Conservation (phyloP, 352 stramenopile genomes). For the Aphanomyces cochlioides region DNA sequence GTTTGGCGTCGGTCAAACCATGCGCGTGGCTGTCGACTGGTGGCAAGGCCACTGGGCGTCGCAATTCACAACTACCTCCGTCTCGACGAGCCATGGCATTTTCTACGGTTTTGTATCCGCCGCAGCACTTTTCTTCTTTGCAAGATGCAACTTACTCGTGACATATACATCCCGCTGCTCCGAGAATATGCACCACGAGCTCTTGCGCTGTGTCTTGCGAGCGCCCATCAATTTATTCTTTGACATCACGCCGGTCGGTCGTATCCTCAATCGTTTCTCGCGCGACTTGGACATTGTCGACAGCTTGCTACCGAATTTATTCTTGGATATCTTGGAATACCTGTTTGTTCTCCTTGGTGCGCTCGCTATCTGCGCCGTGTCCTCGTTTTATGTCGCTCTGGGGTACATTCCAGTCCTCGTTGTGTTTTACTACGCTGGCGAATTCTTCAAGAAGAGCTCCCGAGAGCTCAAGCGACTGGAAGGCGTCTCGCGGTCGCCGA, state of each 20-base stretch:
- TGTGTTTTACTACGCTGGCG: too few relatives aligned
- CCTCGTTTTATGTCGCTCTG: too few relatives aligned
- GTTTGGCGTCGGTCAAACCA: background rate
- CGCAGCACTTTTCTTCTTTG: too few relatives aligned
- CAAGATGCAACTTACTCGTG: too few relatives aligned
- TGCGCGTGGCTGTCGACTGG: slow-evolving; percentile 6
- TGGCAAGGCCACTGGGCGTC: background rate
- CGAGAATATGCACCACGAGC: background rate
- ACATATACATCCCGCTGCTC: too few relatives aligned
- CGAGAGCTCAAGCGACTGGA: slow-evolving; percentile 83
- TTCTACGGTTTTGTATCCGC: too few relatives aligned
- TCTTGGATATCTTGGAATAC: slow-evolving; percentile 44
- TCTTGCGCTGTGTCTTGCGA: slow-evolving; percentile 46
- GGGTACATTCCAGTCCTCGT: too few relatives aligned
- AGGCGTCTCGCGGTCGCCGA: slow-evolving; percentile 63
- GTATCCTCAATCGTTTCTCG: slow-evolving; percentile 90
- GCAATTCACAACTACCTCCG: too few relatives aligned
- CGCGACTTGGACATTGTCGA: slow-evolving; percentile 88
- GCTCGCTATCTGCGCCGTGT: too few relatives aligned
- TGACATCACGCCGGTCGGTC: slow-evolving; percentile 86
- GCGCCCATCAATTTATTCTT: slow-evolving; percentile 82
- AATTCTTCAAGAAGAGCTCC: slow-evolving; percentile 48
- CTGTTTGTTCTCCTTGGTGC: too few relatives aligned
- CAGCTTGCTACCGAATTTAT: slow-evolving; percentile 52
- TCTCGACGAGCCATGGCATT: too few relatives aligned